Conservation (phyloP, 306 rosid species). For the Oxytropis ochrocephala region DNA sequence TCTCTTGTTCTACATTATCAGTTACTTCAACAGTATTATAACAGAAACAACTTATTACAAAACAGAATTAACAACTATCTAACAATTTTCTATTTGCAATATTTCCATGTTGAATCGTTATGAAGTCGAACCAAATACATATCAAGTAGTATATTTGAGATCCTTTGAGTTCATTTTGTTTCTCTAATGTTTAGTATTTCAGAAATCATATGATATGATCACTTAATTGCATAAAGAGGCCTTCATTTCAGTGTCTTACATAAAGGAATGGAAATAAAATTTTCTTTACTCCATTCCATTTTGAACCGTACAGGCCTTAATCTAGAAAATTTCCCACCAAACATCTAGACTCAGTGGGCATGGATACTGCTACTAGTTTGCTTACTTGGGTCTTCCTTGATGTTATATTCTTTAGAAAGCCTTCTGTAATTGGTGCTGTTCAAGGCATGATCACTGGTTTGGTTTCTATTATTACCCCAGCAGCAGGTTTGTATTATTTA, state of each 20-base stretch:
- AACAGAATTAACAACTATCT: no score
- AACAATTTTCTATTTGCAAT: no score
- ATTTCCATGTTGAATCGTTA: no score
- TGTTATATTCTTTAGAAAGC: conserved; percentile 37
- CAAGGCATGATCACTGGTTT: conserved; percentile 55
- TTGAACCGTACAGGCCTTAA: background rate
- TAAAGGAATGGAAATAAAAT: no score
- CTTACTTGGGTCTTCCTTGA: conserved; percentile 49
- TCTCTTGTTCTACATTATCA: no score
- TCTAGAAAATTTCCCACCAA: background rate
- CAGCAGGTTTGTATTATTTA: conserved; percentile 32
- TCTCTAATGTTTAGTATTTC: no score
- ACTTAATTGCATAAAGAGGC: background rate
- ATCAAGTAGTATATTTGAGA: no score
- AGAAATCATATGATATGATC: background rate
- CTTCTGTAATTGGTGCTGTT: conserved; percentile 52
- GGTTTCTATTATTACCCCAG: conserved; percentile 48
- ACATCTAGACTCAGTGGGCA: background rate
- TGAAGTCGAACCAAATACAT: no score
- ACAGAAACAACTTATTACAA: no score
- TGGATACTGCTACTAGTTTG: conserved; percentile 45
- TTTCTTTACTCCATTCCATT: background rate
- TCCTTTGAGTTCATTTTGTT: no score
- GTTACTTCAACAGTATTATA: no score
- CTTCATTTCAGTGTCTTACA: background rate